A percentile compares a stretch with the other conserved stretches of the same genome.
phyloP scores from a whole-genome alignment of 108 stramenopile species.

The Fragilaria radians region DNA sequence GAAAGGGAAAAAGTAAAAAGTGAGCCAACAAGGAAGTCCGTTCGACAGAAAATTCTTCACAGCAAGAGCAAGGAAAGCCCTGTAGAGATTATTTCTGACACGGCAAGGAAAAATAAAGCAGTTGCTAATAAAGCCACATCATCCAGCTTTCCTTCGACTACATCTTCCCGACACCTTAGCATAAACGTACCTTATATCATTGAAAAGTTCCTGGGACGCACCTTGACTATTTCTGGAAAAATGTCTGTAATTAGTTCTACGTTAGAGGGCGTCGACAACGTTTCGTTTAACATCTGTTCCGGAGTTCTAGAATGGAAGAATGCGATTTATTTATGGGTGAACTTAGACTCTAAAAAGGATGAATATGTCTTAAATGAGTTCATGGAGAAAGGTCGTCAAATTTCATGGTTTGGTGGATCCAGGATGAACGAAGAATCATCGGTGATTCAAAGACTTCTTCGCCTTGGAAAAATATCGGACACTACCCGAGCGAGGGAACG shows the following conservation, averaged over 20 bases:
- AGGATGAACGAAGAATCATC: constrained; percentile 58
- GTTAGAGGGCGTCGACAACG: constrained; percentile 13
- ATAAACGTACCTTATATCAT: not conserved
- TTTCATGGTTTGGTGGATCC: constrained; percentile 78
- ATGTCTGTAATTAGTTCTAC: constrained; percentile 51
- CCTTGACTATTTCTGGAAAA: constrained; percentile 50
- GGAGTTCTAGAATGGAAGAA: constrained; percentile 76
- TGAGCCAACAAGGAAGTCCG: constrained; percentile 2
- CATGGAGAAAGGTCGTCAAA: constrained; percentile 28
- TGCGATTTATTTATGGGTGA: constrained; percentile 65
- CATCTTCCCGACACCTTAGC: not conserved
- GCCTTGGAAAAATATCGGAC: constrained; percentile 24
- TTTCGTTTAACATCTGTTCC: constrained; percentile 83
- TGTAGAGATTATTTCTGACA: not conserved
- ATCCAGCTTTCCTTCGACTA: not conserved
- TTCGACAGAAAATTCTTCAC: not conserved
- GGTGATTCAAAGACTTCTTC: constrained; percentile 49
- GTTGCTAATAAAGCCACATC: not conserved
- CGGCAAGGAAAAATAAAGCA: not conserved
- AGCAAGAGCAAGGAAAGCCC: not conserved
- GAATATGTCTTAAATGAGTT: constrained; percentile 51
- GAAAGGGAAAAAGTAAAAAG: not conserved
- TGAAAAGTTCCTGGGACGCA: constrained; percentile 29
- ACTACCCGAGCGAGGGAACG: constrained; percentile 2
- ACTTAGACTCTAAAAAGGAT: constrained; percentile 30